These are phyloP conservation scores for Prunus mume DNA, from an alignment of 306 rosid species.

Conservation along the genomic window DNA sequence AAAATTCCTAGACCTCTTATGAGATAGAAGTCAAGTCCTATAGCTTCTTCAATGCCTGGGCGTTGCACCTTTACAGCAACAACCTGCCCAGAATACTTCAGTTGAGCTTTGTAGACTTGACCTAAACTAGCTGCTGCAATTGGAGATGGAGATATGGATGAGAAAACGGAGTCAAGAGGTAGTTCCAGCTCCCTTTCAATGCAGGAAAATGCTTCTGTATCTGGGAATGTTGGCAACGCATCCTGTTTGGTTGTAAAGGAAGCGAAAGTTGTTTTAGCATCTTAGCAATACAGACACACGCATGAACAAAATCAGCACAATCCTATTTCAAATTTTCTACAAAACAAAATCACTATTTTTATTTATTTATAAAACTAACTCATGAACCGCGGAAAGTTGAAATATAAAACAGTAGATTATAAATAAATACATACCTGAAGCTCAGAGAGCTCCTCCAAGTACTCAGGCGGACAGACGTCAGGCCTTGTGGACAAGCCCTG, in stretches of 20 bases:
- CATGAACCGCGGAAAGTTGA: no score
- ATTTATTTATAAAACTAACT: no score
- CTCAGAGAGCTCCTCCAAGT: conserved; percentile 82
- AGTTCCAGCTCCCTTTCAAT: conserved; percentile 77
- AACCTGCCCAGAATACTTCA: conserved; percentile 55
- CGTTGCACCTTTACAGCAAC: conserved; percentile 98
- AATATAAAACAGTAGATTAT: not conserved
- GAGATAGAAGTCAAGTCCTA: conserved; percentile 88
- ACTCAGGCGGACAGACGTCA: conserved; percentile 86
- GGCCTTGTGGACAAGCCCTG: conserved; percentile 96
- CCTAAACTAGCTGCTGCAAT: conserved; percentile 99
- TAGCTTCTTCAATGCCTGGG: conserved; percentile 85
- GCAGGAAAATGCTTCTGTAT: conserved; percentile 78
- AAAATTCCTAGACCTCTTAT: conserved; percentile 72
- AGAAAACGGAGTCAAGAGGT: conserved; percentile 69
- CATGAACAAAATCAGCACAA: not conserved
- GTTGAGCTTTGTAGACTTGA: conserved; percentile 87
- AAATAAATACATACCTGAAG: conserved; percentile 59
- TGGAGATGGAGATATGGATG: conserved; percentile 67
- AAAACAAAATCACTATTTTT: no score
- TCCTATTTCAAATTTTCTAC: no score
- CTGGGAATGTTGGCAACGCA: conserved; percentile 85
- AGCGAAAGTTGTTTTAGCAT: conserved; percentile 22
- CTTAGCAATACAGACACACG: conserved; percentile 11
- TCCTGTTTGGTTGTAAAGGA: conserved; percentile 56